Evolutionary conservation across 129 eudicot genomes (phyloP), one percentile per base, ranked within the genome.

Genomic region (Centella asiatica): DNA sequence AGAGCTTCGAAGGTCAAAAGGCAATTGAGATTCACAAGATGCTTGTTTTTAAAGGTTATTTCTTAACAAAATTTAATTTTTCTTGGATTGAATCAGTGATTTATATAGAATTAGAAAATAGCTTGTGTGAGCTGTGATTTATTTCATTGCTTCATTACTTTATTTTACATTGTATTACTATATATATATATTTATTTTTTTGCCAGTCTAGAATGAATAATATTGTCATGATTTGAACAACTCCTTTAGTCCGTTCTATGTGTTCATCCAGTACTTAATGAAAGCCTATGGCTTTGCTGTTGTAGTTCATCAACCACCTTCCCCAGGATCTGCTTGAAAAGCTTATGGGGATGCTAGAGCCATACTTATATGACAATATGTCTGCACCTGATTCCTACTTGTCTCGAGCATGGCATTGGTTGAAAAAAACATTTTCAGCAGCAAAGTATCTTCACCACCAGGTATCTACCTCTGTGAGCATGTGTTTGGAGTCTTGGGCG

Each of bases 391-490:
- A 23, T 25, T 46, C 56, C 26, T 72, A 19, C 67, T 51, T 68
- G 64, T 75, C 84, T 57, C 51, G 62, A 75, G 84, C 65, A 69
- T 28, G 34, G 48, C 47, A 65, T 31, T 60, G 51, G 40, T 39
- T 78, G n/a, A 40, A 26, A 54, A 67, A 56, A 74, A 70, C 61
- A 45, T 79, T 76, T 60, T 63, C 83, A 68, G 81, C 74, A 22
- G 67, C 77, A 19, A 83, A 79, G 82, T 77, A 73, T 51, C 78
- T 72, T 60, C 97, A 90, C 70, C 85, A 86, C 66, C 80, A 76
- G 94, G 97, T 90, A 74, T 45, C 36, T 1, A 24, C 56, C 66
- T 40, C 62, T 19, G 19, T 45, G 53, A 6, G 40, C 8, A 10
- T 36, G 42, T 36, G 42, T 36, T 36, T 36, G 8, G 42, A 36